Percentiles rank a stretch among this genome's conserved stretches.
Conservation (phyloP, 768 basidiomycete genomes). For the Leccinum broughii region DNA sequence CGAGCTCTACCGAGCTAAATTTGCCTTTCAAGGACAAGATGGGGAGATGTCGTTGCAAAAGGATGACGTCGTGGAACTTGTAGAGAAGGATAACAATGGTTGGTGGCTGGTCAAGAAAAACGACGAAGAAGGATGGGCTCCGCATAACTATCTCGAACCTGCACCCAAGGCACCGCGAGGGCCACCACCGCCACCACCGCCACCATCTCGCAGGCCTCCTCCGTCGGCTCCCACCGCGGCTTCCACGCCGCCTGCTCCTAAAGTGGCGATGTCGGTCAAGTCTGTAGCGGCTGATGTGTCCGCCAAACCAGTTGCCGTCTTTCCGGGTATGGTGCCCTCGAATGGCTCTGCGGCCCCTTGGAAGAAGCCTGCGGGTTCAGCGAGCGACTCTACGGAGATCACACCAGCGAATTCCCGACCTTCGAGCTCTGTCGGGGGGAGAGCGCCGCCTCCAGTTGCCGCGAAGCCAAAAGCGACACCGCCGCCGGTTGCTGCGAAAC, state of each 20-base stretch:
- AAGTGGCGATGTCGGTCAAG: constrained; percentile 37
- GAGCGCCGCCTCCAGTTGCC: constrained; percentile 59
- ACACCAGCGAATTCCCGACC: constrained; percentile 52
- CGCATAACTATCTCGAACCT: constrained; percentile 88
- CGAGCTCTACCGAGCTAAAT: constrained; percentile 84
- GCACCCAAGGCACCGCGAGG: constrained; percentile 66
- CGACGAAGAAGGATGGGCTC: constrained; percentile 89
- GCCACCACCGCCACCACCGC: constrained; percentile 68
- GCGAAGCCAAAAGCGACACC: constrained; percentile 65
- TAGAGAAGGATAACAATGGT: constrained; percentile 92
- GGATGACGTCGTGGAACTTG: constrained; percentile 88
- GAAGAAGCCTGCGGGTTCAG: constrained; percentile 55
- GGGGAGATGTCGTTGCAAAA: constrained; percentile 90
- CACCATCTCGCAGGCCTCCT: constrained; percentile 51
- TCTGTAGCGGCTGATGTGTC: constrained; percentile 55
- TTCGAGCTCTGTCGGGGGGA: constrained; percentile 48
- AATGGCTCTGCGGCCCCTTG: constrained; percentile 75
- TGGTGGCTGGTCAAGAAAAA: constrained; percentile 97
- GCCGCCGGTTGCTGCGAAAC: constrained; percentile 57
- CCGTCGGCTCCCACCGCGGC: constrained; percentile 42
- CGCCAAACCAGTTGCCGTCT: constrained; percentile 81
- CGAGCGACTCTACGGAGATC: constrained; percentile 35
- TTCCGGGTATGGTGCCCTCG: constrained; percentile 68
- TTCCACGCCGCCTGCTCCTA: constrained; percentile 37
- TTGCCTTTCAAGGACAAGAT: constrained; percentile 88